Evolutionary conservation across 352 stramenopile genomes (phyloP).

Genomic region (Phytophthora citricola): DNA sequence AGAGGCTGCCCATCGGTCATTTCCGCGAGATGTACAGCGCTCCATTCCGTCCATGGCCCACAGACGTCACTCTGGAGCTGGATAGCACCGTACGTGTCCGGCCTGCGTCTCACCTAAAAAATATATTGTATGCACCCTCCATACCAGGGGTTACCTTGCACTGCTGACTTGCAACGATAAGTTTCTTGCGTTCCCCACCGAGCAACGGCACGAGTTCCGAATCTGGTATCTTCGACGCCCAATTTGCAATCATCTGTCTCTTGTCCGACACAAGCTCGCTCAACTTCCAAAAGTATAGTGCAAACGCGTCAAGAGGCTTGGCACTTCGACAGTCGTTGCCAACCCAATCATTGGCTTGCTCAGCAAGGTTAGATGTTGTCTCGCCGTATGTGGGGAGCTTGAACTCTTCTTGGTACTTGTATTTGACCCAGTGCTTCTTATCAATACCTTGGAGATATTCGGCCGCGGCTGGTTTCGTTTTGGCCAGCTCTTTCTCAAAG

Average conservation of each 20-base stretch:
- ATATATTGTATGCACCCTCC: constrained; percentile 7
- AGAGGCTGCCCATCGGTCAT: not conserved
- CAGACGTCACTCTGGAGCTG: not conserved
- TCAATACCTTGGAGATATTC: constrained; percentile 17
- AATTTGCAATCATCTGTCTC: not conserved
- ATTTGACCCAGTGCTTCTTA: constrained; percentile 29
- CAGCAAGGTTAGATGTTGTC: constrained; percentile 29
- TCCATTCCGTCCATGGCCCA: constrained; percentile 9
- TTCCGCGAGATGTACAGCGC: constrained; percentile 6
- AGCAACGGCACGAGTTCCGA: not conserved
- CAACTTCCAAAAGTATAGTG: constrained; percentile 14
- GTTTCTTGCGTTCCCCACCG: not conserved
- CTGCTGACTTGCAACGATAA: not conserved
- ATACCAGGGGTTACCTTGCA: constrained; percentile 7
- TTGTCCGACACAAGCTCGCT: constrained; percentile 5
- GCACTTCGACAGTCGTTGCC: constrained; percentile 19
- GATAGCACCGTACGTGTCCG: not conserved
- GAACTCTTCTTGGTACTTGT: constrained; percentile 22
- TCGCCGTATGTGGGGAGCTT: constrained; percentile 23
- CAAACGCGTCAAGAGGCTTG: constrained; percentile 25
- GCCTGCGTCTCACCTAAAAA: not conserved
- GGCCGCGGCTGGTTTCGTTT: not conserved
- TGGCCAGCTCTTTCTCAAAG: not conserved
- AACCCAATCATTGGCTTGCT: constrained; percentile 34
- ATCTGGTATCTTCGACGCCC: constrained; percentile 1